Conservation (phyloP, 23 red algal genomes). For the Cyanidiococcus yangmingshanensis region DNA sequence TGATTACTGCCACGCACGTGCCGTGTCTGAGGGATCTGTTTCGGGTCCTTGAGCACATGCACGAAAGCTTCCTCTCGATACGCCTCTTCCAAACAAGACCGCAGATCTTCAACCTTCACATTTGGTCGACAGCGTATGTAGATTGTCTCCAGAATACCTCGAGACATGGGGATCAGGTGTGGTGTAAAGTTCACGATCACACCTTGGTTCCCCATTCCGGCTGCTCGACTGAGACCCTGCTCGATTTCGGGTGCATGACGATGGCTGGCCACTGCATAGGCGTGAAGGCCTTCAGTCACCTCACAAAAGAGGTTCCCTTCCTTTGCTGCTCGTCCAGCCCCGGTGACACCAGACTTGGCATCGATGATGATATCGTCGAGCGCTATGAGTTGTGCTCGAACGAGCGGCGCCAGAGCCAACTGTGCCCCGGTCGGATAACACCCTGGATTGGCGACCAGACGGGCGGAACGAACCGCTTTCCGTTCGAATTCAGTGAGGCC, state of each 20-base stretch:
- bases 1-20: conserved; percentile 87
- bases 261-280: conserved; percentile 82
- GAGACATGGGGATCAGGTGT: conserved; percentile 86
- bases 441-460: conserved; percentile 96
- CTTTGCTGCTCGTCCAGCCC: conserved; percentile 79
- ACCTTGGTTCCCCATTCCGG: conserved; percentile 18
- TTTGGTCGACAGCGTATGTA: conserved; percentile 56
- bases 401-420: conserved; percentile 72
- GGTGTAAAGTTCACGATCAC: conserved; percentile 75
- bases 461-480: conserved; percentile 43
- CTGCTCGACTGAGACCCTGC: conserved; percentile 75
- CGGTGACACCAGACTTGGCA: conserved; percentile 86
- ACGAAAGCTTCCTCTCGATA: conserved; percentile 83
- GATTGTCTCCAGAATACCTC: conserved; percentile 91
- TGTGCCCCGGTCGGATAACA: conserved; percentile 97
- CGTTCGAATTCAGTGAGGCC: conserved; percentile 73
- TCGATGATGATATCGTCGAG: conserved; percentile 89
- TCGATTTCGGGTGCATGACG: conserved; percentile 96
- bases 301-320: conserved; percentile 81
- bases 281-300: conserved; percentile 66
- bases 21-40: conserved; percentile 66
- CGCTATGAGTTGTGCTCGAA: conserved; percentile 42
- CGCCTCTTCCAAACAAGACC: conserved; percentile 32
- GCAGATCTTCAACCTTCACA: conserved; percentile 27
- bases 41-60: conserved; percentile 45